phyloP scores from a whole-genome alignment of 163 green algal species.

The Volvox carteri region DNA sequence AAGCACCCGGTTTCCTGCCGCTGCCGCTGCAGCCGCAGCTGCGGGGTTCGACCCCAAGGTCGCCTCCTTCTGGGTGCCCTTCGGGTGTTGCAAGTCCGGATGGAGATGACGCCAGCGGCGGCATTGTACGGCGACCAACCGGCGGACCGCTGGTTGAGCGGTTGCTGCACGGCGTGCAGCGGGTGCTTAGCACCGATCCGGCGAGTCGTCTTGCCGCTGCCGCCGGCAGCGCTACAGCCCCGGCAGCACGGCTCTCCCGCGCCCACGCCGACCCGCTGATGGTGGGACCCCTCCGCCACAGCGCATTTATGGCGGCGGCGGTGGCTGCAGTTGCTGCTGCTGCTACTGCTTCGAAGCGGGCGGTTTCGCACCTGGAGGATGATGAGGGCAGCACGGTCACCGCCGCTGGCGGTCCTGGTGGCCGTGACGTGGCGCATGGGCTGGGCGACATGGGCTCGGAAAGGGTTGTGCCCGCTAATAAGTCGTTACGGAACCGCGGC shows the following conservation, averaged over 20 bases:
- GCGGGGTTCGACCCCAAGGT: too few relatives aligned
- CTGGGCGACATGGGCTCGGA: neutral
- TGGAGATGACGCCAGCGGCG: too few relatives aligned
- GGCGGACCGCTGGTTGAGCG: neutral
- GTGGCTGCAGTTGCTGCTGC: neutral
- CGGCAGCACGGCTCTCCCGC: constrained; percentile 1
- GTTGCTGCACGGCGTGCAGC: neutral
- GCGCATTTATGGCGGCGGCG: neutral
- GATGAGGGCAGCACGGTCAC: neutral
- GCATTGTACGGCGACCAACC: too few relatives aligned
- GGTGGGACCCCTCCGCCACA: constrained; percentile 18
- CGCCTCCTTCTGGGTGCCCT: too few relatives aligned
- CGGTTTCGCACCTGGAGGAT: neutral
- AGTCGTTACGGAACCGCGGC: neutral
- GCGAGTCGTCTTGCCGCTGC: constrained; percentile 19
- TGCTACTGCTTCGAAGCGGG: neutral
- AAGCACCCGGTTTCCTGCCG: too few relatives aligned
- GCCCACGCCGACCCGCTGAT: neutral
- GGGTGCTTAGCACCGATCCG: neutral
- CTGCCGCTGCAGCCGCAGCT: too few relatives aligned
- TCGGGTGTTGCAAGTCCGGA: too few relatives aligned
- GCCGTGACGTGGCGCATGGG: too few relatives aligned
- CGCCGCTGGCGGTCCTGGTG: neutral
- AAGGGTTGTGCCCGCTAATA: neutral
- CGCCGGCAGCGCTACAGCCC: neutral